Evolutionary conservation across 257 asterid genomes (phyloP).

Genomic region (Oldenlandia corymbosa): DNA sequence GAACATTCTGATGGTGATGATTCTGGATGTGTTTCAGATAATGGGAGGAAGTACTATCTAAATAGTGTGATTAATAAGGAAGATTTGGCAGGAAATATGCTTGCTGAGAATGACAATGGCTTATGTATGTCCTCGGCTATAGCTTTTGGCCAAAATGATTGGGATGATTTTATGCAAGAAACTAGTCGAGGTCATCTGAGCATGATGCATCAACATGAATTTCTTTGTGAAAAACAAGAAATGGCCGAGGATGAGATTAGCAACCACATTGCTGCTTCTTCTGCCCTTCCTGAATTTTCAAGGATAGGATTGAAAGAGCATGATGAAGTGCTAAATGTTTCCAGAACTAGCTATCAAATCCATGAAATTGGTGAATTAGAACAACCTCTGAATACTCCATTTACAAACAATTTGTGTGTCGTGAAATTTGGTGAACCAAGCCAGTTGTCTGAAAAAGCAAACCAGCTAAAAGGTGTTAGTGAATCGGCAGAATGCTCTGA

Average conservation of each 20-base stretch:
- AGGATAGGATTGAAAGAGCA: conserved; percentile 13
- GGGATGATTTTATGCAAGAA: conserved; percentile 67
- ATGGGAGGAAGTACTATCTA: conserved; percentile 33
- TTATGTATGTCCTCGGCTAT: conserved; percentile 57
- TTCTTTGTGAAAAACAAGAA: conserved; percentile 24
- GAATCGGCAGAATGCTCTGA: conserved; percentile 40
- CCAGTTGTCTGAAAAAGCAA: conserved; percentile 22
- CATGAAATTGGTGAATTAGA: conserved; percentile 22
- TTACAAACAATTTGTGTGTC: conserved; percentile 16
- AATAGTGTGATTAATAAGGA: conserved; percentile 26
- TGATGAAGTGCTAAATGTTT: conserved; percentile 20
- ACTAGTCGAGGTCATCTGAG: conserved; percentile 29
- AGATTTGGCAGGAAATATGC: conserved; percentile 25
- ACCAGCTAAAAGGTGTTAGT: conserved; percentile 35
- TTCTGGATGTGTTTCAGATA: conserved; percentile 69
- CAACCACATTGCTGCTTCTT: conserved; percentile 22
- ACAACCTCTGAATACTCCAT: conserved; percentile 14
- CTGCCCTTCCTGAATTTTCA: conserved; percentile 15
- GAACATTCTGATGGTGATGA: conserved; percentile 78
- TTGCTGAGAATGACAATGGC: conserved; percentile 31
- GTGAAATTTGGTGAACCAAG: conserved; percentile 23
- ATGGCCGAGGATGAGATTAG: conserved; percentile 22
- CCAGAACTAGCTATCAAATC: conserved; percentile 20
- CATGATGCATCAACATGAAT: conserved; percentile 30
- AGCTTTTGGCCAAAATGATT: conserved; percentile 82